Evolutionary conservation across 192 early-diverging fungal species (phyloP).

Genomic region (Pecoramyces ruminantium): DNA sequence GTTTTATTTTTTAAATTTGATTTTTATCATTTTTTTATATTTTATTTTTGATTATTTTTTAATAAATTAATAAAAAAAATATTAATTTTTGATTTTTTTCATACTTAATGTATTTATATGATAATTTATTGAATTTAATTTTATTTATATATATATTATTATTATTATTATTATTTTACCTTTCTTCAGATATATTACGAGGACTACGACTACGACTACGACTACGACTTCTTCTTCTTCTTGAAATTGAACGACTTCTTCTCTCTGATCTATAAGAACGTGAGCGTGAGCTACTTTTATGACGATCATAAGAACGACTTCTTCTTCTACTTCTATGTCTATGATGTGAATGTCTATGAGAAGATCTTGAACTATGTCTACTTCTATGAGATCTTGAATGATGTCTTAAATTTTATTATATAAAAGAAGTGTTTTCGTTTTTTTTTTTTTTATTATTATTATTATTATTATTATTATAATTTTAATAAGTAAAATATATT

Average conservation of each 20-base stretch:
- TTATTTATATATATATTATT: too few species aligned
- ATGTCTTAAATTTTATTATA: not conserved
- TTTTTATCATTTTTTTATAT: not conserved
- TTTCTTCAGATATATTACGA: not conserved
- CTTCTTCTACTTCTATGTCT: constrained; percentile 18
- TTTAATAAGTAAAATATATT: not conserved
- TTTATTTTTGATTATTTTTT: too few species aligned
- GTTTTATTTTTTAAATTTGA: too few species aligned
- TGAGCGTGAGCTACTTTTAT: not conserved
- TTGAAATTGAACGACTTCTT: not conserved
- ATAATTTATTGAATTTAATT: too few species aligned
- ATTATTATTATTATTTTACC: not conserved
- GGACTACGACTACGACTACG: not conserved
- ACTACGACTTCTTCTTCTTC: constrained; percentile 11
- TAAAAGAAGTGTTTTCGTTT: not conserved
- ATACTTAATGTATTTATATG: too few species aligned
- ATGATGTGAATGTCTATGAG: not conserved
- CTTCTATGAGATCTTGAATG: not conserved
- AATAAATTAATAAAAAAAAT: too few species aligned
- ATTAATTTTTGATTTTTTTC: too few species aligned
- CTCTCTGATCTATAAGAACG: not conserved
- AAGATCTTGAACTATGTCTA: not conserved
- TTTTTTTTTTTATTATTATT: not conserved
- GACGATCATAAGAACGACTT: constrained; percentile 4
- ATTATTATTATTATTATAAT: not conserved